Conservation (phyloP, 495 filamentous ascomycete species). For the Daldinia childiae region DNA sequence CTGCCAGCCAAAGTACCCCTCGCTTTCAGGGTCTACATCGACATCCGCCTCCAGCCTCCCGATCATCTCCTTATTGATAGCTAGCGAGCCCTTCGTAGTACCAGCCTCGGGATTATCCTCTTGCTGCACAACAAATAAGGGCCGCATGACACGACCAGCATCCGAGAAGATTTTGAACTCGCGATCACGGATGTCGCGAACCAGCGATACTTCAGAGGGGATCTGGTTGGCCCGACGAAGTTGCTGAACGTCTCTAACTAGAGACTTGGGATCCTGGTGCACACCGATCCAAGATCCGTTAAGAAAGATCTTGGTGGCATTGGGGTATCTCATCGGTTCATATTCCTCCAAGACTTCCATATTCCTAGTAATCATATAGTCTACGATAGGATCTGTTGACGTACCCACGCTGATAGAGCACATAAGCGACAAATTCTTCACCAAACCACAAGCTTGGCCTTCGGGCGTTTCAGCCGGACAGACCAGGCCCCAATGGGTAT, state of each 20-base stretch:
- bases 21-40: conserved; percentile 62
- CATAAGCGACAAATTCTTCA: conserved; percentile 98
- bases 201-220: conserved; percentile 87
- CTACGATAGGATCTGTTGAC: conserved; percentile 85
- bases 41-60: conserved; percentile 68
- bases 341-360: conserved; percentile 99
- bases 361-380: conserved; percentile 91
- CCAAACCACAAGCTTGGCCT: conserved; percentile 96
- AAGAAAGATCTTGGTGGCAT: conserved; percentile 96
- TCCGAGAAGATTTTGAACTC: conserved; percentile 99
- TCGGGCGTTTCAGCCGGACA: conserved; percentile 98
- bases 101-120: conserved; percentile 75
- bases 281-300: conserved; percentile 98
- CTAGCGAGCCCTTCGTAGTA: conserved; percentile 76
- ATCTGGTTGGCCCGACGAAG: conserved; percentile 80
- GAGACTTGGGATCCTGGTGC: conserved; percentile 80
- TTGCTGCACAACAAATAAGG: conserved; percentile 81
- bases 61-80: conserved; percentile 84
- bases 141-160: conserved; percentile 91
- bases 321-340: conserved; percentile 84
- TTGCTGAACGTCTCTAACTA: conserved; percentile 79
- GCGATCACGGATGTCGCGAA: conserved; percentile 93
- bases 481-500: conserved; percentile 98
- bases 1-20: conserved; percentile 84
- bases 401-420: conserved; percentile 96